Evolutionary conservation across 192 early-diverging fungal species (phyloP).

Genomic region (Mortierella hygrophila): DNA sequence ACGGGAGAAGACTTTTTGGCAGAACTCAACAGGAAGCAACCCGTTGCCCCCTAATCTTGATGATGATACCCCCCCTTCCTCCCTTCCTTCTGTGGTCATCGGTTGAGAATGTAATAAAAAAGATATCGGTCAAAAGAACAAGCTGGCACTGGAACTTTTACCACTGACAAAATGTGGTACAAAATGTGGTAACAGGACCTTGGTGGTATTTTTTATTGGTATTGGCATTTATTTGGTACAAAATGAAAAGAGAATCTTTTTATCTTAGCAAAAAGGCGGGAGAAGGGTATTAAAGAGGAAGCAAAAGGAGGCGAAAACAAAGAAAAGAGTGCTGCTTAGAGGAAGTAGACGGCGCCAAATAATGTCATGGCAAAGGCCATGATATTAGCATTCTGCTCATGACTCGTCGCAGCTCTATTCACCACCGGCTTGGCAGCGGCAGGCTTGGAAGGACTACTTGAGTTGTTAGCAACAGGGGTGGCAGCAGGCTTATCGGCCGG

Average conservation of each 20-base stretch:
- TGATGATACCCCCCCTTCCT: neutral
- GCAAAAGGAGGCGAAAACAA: too few relatives aligned
- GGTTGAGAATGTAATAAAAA: conserved; percentile 10
- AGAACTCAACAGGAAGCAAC: conserved; percentile 43
- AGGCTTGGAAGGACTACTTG: neutral
- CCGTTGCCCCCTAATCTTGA: neutral
- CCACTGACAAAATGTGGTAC: neutral
- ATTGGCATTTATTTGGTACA: neutral
- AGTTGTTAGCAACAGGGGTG: neutral
- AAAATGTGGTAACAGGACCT: too few relatives aligned
- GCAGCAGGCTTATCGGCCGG: conserved; percentile 5
- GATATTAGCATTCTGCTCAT: neutral
- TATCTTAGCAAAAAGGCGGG: too few relatives aligned
- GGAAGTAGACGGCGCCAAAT: conserved; percentile 24
- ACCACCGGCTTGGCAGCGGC: conserved; percentile 17
- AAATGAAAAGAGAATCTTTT: too few relatives aligned
- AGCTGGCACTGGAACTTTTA: neutral
- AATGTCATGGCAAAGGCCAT: conserved; percentile 19
- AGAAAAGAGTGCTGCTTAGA: neutral
- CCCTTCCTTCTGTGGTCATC: neutral
- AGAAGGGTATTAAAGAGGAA: too few relatives aligned
- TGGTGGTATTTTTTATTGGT: neutral
- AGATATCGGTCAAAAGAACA: neutral
- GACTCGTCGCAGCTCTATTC: neutral
- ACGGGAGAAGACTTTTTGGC: conserved; percentile 43